Percentiles rank a stretch among this genome's conserved stretches.
Conservation (phyloP, 2,329 filamentous ascomycete genomes). For the Paraconiothyrium brasiliense region DNA sequence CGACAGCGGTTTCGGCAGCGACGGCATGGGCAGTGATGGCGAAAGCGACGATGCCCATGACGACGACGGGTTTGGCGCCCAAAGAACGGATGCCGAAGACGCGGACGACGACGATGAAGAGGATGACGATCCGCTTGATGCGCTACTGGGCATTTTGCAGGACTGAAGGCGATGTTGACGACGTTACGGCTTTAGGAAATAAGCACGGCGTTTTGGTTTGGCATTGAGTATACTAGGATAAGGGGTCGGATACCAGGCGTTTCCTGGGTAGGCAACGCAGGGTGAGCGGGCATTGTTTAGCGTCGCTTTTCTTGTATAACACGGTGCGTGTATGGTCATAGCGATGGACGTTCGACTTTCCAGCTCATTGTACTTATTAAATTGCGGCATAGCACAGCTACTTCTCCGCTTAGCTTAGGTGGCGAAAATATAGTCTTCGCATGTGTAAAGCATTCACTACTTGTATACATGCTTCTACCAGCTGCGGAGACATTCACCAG, state of each 20-base stretch:
- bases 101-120: background rate
- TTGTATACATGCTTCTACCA: no score
- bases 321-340: constrained; percentile 2
- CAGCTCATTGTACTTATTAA: constrained; percentile 3
- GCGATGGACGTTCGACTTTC: background rate
- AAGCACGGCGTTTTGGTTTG: background rate
- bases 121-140: constrained; percentile 14
- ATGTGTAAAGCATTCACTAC: no score
- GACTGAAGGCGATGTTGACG: background rate
- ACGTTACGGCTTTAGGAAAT: background rate
- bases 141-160: constrained; percentile 11
- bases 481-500: no score
- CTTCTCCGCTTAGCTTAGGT: constrained; percentile 5
- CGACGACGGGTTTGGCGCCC: background rate
- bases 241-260: background rate
- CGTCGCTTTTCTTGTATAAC: background rate
- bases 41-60: constrained; percentile 29
- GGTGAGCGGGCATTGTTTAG: background rate
- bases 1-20: constrained; percentile 46
- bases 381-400: constrained; percentile 9
- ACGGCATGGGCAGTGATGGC: constrained; percentile 29
- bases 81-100: constrained; percentile 10
- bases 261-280: background rate
- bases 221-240: background rate
- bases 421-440: no score